Evolutionary conservation across 2,329 filamentous ascomycete species (phyloP).

Genomic region (Penicillium crustosum): DNA sequence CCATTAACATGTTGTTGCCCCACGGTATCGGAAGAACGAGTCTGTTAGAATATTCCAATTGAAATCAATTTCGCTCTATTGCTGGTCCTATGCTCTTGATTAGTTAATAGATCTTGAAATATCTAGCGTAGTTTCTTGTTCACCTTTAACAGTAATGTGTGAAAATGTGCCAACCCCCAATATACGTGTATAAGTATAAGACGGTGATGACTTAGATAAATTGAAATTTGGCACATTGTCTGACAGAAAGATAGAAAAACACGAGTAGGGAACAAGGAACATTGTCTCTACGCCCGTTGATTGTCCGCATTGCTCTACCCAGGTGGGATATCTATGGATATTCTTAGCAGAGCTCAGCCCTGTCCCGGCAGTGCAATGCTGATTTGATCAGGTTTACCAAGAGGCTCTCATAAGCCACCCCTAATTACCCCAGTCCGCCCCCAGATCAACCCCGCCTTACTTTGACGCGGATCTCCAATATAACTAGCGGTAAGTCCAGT

Average conservation of each 20-base stretch:
- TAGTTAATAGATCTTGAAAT: not conserved
- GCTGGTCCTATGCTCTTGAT: not conserved
- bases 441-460: not conserved
- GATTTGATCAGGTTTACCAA: not conserved
- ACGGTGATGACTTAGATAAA: not conserved
- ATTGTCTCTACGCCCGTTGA: not conserved
- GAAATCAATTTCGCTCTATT: not conserved
- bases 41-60: not conserved
- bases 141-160: not conserved
- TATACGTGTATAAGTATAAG: not conserved
- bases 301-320: too few species aligned
- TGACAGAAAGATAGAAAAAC: not conserved
- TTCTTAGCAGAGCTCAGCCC: not conserved
- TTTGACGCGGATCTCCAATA: not conserved
- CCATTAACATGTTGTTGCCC: not conserved
- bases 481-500: constrained; percentile 6
- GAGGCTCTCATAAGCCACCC: not conserved
- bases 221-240: not conserved
- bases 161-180: not conserved
- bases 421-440: not conserved
- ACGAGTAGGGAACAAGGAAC: not conserved
- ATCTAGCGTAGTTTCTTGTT: not conserved
- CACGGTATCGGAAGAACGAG: not conserved
- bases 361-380: not conserved
- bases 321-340: not conserved